phyloP scores from a whole-genome alignment of 441 rosid genomes.

The Populus hybrid region DNA sequence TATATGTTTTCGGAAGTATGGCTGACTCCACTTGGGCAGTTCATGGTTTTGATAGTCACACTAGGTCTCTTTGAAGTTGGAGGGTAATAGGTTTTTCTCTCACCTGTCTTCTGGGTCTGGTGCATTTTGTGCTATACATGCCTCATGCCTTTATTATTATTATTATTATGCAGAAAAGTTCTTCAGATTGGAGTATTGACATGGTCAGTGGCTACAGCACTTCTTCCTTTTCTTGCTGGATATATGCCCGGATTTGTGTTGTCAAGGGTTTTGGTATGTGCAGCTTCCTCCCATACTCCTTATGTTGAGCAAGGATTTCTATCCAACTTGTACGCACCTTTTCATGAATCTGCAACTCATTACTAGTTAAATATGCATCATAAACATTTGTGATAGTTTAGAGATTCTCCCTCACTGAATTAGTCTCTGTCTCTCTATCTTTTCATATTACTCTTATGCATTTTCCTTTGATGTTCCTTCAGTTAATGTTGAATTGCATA shows the following conservation, averaged over 20 bases:
- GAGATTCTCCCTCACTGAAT: not conserved
- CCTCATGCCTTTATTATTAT: not conserved
- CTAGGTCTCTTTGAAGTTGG: not conserved
- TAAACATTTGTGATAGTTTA: not conserved
- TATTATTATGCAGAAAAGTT: slow-evolving; percentile 18
- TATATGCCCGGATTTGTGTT: slow-evolving; percentile 86
- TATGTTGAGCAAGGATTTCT: not conserved
- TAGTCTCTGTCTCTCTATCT: not conserved
- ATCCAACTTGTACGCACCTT: not conserved
- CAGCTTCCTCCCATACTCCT: slow-evolving; percentile 9
- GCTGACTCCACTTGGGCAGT: not conserved
- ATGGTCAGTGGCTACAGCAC: slow-evolving; percentile 88
- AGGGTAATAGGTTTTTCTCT: not conserved
- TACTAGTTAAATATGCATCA: not conserved
- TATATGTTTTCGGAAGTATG: not conserved
- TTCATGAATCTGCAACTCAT: slow-evolving; percentile 1
- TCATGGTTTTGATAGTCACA: not conserved
- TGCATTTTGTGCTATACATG: not conserved
- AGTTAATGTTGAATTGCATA: not conserved
- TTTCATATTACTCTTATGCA: not conserved
- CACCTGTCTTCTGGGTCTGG: not conserved
- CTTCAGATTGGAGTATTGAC: slow-evolving; percentile 67
- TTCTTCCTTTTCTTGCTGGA: slow-evolving; percentile 81
- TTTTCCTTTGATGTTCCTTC: slow-evolving; percentile 7
- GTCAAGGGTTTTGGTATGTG: slow-evolving; percentile 70